A percentile compares a stretch with the other conserved stretches of the same genome.
phyloP scores from a whole-genome alignment of 768 basidiomycete species.

The Stropharia rugosoannulata region DNA sequence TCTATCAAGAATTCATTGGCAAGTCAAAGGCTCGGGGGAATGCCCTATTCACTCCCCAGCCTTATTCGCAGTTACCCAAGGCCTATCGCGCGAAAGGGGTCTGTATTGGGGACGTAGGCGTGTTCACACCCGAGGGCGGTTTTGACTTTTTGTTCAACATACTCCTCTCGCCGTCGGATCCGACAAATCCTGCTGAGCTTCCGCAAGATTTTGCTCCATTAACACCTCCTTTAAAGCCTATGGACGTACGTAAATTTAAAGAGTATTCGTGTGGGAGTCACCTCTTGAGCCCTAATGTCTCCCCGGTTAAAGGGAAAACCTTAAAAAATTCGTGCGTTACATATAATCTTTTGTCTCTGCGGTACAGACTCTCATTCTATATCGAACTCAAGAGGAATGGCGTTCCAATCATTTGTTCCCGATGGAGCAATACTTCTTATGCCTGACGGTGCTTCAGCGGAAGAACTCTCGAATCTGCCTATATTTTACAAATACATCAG shows the following conservation, averaged over 20 bases:
- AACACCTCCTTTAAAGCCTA: not conserved
- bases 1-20: constrained; percentile 11
- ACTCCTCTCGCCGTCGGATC: constrained; percentile 21
- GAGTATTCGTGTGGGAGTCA: not conserved
- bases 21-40: constrained; percentile 23
- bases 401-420: constrained; percentile 6
- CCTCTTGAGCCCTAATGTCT: not conserved
- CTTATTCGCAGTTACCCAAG: constrained; percentile 23
- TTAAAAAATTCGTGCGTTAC: not conserved
- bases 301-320: not conserved
- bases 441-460: constrained; percentile 14
- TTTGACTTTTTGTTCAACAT: constrained; percentile 28
- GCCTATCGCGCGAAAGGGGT: constrained; percentile 20
- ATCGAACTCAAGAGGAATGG: not conserved
- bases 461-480: constrained; percentile 9
- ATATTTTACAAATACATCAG: constrained; percentile 6
- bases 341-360: not conserved
- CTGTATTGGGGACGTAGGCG: constrained; percentile 37
- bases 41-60: constrained; percentile 33
- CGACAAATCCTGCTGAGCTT: constrained; percentile 16
- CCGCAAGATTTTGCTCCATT: constrained; percentile 18
- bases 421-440: constrained; percentile 15
- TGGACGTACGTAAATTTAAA: not conserved
- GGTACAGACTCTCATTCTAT: not conserved
- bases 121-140: constrained; percentile 29